Base-by-base conservation (phyloP, 202 grass and related monocot species). In the Musa balbisiana region DNA sequence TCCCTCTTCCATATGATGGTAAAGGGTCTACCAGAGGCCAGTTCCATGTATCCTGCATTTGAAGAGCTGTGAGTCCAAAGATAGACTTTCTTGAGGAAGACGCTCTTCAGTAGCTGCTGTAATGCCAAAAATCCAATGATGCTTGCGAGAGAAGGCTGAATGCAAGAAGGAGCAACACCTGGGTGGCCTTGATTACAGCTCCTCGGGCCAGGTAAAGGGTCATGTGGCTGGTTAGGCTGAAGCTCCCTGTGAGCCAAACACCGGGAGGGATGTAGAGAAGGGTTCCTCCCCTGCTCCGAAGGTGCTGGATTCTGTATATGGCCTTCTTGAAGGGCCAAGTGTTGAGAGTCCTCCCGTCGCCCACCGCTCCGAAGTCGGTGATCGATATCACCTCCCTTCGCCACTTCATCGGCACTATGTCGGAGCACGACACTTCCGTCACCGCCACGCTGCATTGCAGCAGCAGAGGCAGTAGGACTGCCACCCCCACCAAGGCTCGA, bases 21-120 rank as follows among this genome's bases (percentile, higher is more conserved):
- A 96, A 83, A 55, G 92, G 92, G 84, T 84, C 89, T 73, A 86
- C 69, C 69, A 96, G 77, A 75, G 89, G 92, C 92, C 92, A 96
- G n/a, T 79, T 76, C 66, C 69, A 23, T 11, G 89, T 79, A 79
- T 96, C 87, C 92, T 82, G 71, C 51, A 67, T 15, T 17, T 49
- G 1, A 16, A 12, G 2, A 51, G 11, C 22, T 26, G 2, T 66
- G 12, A 62, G 58, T 20, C 20, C 20, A 19, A 19, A 20, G 9
- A 6, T 17, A 6, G 20, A 62, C 17, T 0, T 62, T 62, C 2
- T 8, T 6, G 58, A 59, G 20, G 3, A 8, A 19, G 6, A 6
- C 17, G 9, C 58, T 62, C 20, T 62, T 62, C 16, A 21, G 55
- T 17, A 17, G 17, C 15, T 62, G 20, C 14, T 5, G 11, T 62